Evolutionary conservation across 371 early-diverging fungal genomes (phyloP).

Genomic region (Chytridiales sp.): DNA sequence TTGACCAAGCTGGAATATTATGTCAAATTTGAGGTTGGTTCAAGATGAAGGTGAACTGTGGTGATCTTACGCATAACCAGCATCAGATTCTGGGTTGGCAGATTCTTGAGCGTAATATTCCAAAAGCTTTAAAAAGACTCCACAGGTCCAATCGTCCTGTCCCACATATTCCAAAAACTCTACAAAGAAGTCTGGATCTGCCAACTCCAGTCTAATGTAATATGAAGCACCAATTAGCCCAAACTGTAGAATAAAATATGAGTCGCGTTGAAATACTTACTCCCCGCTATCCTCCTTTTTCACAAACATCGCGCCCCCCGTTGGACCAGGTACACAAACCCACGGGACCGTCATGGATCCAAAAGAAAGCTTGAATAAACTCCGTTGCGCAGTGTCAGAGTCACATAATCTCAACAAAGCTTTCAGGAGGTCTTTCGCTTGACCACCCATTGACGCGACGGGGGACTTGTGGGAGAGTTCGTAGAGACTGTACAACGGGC

Average conservation of each 20-base stretch:
- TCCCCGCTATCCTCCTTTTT: background rate
- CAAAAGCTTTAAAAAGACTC: slow-evolving; percentile 71
- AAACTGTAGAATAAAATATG: slow-evolving; percentile 62
- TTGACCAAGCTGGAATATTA: background rate
- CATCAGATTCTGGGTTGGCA: slow-evolving; percentile 57
- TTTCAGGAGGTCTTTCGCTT: slow-evolving; percentile 42
- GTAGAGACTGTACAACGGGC: slow-evolving; percentile 62
- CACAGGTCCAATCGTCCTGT: slow-evolving; percentile 64
- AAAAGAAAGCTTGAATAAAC: slow-evolving; percentile 3
- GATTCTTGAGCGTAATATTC: slow-evolving; percentile 69
- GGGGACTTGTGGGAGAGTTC: slow-evolving; percentile 53
- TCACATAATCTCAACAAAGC: slow-evolving; percentile 13
- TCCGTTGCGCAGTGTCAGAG: slow-evolving; percentile 2
- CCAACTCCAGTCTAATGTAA: slow-evolving; percentile 19
- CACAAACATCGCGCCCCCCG: background rate
- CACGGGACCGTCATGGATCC: slow-evolving; percentile 12
- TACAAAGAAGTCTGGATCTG: slow-evolving; percentile 51
- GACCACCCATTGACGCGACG: slow-evolving; percentile 51
- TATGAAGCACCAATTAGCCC: slow-evolving; percentile 55
- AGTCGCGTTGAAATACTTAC: slow-evolving; percentile 36
- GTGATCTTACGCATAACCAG: slow-evolving; percentile 33
- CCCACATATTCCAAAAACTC: slow-evolving; percentile 57
- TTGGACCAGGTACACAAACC: slow-evolving; percentile 1
- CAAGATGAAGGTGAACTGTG: too few relatives aligned
- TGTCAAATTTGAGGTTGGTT: background rate